Evolutionary conservation across 345 rosid species (phyloP), one percentile per base, ranked within the genome.

Genomic region (Cardamine resedifolia): DNA sequence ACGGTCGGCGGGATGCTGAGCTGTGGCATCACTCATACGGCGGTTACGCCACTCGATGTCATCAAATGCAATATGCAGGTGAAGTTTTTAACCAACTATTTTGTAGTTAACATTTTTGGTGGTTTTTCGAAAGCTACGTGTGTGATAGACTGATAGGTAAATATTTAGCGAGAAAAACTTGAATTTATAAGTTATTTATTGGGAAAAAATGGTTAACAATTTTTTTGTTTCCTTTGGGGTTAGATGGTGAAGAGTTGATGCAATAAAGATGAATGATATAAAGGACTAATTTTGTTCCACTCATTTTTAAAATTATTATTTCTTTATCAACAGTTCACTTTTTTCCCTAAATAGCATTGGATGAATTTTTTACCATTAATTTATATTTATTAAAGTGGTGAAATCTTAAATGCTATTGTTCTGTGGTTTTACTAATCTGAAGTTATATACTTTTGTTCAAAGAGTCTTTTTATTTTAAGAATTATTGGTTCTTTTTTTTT

Each of bases 41-140:
- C 96, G 3, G 83, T 95, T 68, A 91, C 99, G 52, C 99, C 99
- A 4, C 90, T 95, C 27, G 99, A 95, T 83, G 86, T 95, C 51
- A 84, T 95, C 84, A 95, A 95, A 82, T 95, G 99, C 78, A 95
- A 95, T 69, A 95, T 95, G 99, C 99, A 95, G 99, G 98, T 93
- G 4, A 28, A 10, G 19, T n/a, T 47, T 44, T 5, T 12, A 14
- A 44, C 27, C 20, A 28, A 68, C 1, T 41, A 16, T n/a, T 30
- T 47, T 14, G 7, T 12, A 30, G 9, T 48, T 26, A 16, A 60
- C 30, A 59, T 38, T 39, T 49, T 36, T 30, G n/a, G 16, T 1
- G 18, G 2, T 47, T 33, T 7, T 15, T 30, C 12, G 0, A 19
- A 68, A 45, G 33, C 45, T 66, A 66, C 38, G 36, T 52, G 38